phyloP scores from a whole-genome alignment of 2,329 filamentous ascomycete genomes.

The Penicillium sp. region DNA sequence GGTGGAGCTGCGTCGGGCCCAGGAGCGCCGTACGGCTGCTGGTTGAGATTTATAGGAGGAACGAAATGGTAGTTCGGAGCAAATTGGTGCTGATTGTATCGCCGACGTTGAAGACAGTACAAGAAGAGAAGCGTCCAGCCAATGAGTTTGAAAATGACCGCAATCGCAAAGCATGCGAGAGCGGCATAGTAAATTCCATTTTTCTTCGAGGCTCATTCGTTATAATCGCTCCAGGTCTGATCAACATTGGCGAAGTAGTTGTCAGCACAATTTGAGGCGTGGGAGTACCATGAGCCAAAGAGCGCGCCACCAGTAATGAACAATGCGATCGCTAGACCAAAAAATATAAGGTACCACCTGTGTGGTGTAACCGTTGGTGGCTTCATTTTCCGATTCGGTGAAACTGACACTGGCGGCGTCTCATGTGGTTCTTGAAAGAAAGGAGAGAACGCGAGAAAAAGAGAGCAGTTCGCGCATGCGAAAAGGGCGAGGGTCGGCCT shows the following conservation, averaged over 20 bases:
- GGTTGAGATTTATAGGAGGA: background rate
- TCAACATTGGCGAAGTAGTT: background rate
- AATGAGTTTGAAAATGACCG: constrained; percentile 1
- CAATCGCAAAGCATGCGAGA: background rate
- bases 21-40: background rate
- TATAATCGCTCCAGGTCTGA: background rate
- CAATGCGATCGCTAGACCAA: background rate
- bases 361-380: background rate
- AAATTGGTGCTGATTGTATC: background rate
- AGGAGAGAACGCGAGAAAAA: background rate
- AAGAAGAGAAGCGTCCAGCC: background rate
- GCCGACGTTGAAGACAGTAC: background rate
- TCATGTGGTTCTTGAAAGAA: background rate
- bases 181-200: background rate
- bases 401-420: background rate
- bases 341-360: background rate
- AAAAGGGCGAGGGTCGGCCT: background rate
- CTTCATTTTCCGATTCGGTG: background rate
- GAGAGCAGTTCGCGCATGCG: background rate
- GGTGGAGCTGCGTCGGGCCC: too few species aligned
- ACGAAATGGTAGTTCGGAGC: background rate
- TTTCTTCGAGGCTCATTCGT: background rate
- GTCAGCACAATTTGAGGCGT: background rate
- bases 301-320: background rate
- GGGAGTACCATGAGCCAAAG: background rate